Conservation (phyloP, 768 basidiomycete genomes). For the Brasilioporus rufonigricans region DNA sequence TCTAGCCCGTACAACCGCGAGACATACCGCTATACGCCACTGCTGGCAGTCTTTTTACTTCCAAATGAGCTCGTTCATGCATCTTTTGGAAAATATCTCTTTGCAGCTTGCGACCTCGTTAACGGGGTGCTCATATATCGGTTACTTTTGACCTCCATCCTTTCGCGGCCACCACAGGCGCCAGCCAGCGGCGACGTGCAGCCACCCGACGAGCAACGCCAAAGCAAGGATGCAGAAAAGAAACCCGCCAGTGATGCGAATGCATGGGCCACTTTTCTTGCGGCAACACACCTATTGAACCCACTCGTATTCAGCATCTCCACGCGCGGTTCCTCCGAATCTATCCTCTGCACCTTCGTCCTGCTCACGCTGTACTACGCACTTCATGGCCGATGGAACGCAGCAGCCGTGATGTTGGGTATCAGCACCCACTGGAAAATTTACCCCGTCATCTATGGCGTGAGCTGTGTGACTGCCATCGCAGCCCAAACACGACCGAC, state of each 20-base stretch:
- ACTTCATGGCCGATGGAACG: conserved; percentile 55
- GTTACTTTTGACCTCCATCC: conserved; percentile 51
- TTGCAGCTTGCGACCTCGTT: conserved; percentile 78
- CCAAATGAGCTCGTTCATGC: conserved; percentile 82
- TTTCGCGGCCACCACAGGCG: conserved; percentile 29
- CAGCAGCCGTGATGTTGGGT: conserved; percentile 72
- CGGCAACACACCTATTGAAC: conserved; percentile 80
- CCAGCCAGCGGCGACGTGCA: conserved; percentile 5
- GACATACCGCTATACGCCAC: conserved; percentile 96
- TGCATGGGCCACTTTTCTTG: conserved; percentile 52
- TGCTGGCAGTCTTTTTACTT: conserved; percentile 77
- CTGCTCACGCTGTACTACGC: conserved; percentile 64
- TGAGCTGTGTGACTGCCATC: conserved; percentile 54
- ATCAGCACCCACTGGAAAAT: conserved; percentile 95
- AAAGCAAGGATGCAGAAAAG: background rate
- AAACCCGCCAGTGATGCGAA: background rate
- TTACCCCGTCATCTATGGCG: conserved; percentile 89
- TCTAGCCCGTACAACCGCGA: conserved; percentile 83
- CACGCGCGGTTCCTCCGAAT: conserved; percentile 94
- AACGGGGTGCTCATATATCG: conserved; percentile 72
- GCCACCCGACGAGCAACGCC: background rate
- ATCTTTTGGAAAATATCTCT: conserved; percentile 89
- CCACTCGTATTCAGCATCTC: conserved; percentile 96
- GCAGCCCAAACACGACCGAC: conserved; percentile 22
- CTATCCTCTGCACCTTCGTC: conserved; percentile 78